phyloP scores from a whole-genome alignment of 225 moss, liverwort and hornwort species.

The Physcomitrellopsis africana region DNA sequence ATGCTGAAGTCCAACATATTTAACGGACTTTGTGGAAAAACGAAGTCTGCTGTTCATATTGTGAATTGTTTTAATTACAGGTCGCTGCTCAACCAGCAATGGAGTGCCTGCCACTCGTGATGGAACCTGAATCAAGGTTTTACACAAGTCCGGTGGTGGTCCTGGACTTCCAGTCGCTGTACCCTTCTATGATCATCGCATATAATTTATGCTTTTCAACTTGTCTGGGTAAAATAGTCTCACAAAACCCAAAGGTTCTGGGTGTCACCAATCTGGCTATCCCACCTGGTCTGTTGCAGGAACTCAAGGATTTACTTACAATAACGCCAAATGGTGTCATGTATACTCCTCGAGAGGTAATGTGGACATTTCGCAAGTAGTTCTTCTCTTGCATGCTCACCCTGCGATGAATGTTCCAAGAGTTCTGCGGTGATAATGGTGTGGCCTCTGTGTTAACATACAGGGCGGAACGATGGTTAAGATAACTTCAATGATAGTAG shows the following conservation, averaged over 20 bases:
- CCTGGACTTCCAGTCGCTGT: slow-evolving; percentile 95
- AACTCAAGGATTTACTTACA: slow-evolving; percentile 84
- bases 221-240: slow-evolving; percentile 86
- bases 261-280: slow-evolving; percentile 77
- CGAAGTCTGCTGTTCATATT: background rate
- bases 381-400: background rate
- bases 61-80: slow-evolving; percentile 40
- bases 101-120: slow-evolving; percentile 94
- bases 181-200: slow-evolving; percentile 99
- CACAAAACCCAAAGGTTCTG: slow-evolving; percentile 83
- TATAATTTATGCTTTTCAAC: slow-evolving; percentile 98
- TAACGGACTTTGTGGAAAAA: background rate
- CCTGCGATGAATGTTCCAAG: background rate
- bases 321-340: slow-evolving; percentile 93
- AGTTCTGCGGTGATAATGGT: background rate
- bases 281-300: slow-evolving; percentile 62
- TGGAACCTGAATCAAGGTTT: slow-evolving; percentile 99
- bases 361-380: background rate
- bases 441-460: background rate
- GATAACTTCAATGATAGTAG: background rate
- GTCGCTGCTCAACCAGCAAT: slow-evolving; percentile 96
- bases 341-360: slow-evolving; percentile 84
- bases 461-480: background rate
- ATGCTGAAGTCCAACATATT: too few species aligned
- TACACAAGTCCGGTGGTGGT: slow-evolving; percentile 98